Base-by-base conservation (phyloP, 1,284 basidiomycete genomes). In the Rhodotorula mucilaginosa region DNA sequence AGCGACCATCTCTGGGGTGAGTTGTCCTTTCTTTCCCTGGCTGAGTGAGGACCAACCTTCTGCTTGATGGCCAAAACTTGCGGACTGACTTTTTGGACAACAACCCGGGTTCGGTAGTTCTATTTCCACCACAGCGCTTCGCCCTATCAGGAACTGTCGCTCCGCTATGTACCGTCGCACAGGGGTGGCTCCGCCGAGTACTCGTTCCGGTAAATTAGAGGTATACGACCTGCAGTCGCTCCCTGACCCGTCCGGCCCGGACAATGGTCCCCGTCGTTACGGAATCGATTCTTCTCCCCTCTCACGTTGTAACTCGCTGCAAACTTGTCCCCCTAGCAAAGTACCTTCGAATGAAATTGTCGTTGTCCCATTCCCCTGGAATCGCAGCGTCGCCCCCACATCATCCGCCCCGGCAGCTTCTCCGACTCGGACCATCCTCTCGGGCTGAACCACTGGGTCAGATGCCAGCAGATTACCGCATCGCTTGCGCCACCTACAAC, bases 401-500 rank as follows among this genome's bases (percentile, higher is more conserved):
- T 34, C 34, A 34, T 34, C 34, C 34, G 34, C 34, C 34, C 26
- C 26, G 26, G 26, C 34, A 34, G 34, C 34, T 34, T 34, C 34
- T 51, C 61, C 49, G 8, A n/a, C 61, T 39, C 21, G 34, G 49
- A 12, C 23, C 16, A 26, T 58, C 58, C 3, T 16, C 39, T 34
- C 34, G 34, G 34, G 34, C 34, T 34, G 34, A 34, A 7, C 6
- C 26, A 29, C 18, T 51, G 13, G 10, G 51, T 48, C n/a, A 34
- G 21, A 65, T 54, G 51, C 47, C 44, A 29, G 44, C 44, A 29
- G 44, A 26, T 56, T 64, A 64, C 67, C 75, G 81, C 13, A 75
- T 82, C 39, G 81, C 81, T 67, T 75, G 80, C 58, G 79, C 76
- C 61, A 79, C 80, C 15, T 82, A 76, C 79, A 82, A 82, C 59